Evolutionary conservation across 208 protist species (phyloP).

Genomic region (Trichomonas vaginalis): DNA sequence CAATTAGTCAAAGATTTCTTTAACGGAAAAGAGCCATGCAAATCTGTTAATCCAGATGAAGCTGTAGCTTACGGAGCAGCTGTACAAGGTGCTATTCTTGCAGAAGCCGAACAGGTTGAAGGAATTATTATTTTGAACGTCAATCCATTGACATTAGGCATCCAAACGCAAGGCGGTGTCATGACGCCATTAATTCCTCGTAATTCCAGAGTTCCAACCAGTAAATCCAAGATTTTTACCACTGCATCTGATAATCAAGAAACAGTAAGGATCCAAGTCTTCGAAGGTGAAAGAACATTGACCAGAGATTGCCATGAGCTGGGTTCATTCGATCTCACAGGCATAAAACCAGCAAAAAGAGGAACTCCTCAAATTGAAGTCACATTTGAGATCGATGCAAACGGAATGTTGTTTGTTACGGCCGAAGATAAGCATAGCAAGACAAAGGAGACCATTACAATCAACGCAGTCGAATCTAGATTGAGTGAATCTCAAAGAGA

Average conservation of each 20-base stretch:
- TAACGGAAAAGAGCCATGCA: slow-evolving; percentile 40
- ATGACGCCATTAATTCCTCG: slow-evolving; percentile 70
- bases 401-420: slow-evolving; percentile 88
- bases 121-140: slow-evolving; percentile 43
- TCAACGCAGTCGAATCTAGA: background rate
- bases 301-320: slow-evolving; percentile 94
- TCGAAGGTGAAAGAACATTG: slow-evolving; percentile 86
- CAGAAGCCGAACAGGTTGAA: slow-evolving; percentile 17
- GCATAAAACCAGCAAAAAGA: slow-evolving; percentile 55
- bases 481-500: background rate
- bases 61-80: slow-evolving; percentile 42
- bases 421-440: slow-evolving; percentile 64
- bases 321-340: slow-evolving; percentile 71
- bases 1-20: slow-evolving; percentile 41
- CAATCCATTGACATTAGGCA: slow-evolving; percentile 41
- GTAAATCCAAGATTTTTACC: slow-evolving; percentile 67
- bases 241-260: slow-evolving; percentile 88
- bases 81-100: slow-evolving; percentile 32
- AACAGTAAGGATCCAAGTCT: slow-evolving; percentile 92
- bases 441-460: background rate
- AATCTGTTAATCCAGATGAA: slow-evolving; percentile 42
- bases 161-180: slow-evolving; percentile 54
- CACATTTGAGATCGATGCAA: slow-evolving; percentile 90
- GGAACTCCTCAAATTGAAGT: slow-evolving; percentile 72
- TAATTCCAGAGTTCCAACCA: slow-evolving; percentile 48